Base-by-base conservation (phyloP, 495 filamentous ascomycete genomes). In the Achaetomiella virescens region DNA sequence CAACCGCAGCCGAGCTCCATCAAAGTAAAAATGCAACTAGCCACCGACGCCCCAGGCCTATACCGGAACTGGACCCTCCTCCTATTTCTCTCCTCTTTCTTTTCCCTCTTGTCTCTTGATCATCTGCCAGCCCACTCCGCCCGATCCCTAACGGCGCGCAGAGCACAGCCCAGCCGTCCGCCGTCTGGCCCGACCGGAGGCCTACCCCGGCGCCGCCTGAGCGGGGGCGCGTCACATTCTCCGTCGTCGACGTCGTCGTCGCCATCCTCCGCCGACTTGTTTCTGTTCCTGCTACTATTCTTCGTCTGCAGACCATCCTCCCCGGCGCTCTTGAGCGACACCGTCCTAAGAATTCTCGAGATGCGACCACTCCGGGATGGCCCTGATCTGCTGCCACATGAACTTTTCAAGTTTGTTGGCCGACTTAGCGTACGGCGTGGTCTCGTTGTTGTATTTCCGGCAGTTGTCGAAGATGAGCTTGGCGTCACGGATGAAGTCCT, bases 371-470 rank as follows among this genome's bases (percentile, higher is more conserved):
- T 98, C 93, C 10, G 93, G 93, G 52, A 97, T 90, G 55, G 87
- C 85, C 63, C 87, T 86, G 63, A 98, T 87, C 75, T 96, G 91
- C 55, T 80, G 76, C 85, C 88, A 97, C 93, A 98, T 95, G 66
- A 84, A 96, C 71, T 93, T 97, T 74, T 98, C 93, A 38, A 98
- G 73, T 72, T 92, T 93, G 71, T 89, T 96, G 21, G 93, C 93
- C 52, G 86, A 89, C 75, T 98, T 98, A 25, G 90, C 90, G 71
- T 98, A 98, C 2, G 90, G 84, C 5, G 92, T 97, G 24, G 73
- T 95, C 75, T 97, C 95, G 63, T 91, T 95, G 67, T 98, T 98
- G 70, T 97, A 98, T 58, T 87, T 82, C 58, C 91, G 84, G 64
- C 93, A 98, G 65, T 98, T 98, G 68, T 92, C 83, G 65, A 96